Conservation (phyloP, 176 grass and related monocot species). For the Phoenix roebelenii region DNA sequence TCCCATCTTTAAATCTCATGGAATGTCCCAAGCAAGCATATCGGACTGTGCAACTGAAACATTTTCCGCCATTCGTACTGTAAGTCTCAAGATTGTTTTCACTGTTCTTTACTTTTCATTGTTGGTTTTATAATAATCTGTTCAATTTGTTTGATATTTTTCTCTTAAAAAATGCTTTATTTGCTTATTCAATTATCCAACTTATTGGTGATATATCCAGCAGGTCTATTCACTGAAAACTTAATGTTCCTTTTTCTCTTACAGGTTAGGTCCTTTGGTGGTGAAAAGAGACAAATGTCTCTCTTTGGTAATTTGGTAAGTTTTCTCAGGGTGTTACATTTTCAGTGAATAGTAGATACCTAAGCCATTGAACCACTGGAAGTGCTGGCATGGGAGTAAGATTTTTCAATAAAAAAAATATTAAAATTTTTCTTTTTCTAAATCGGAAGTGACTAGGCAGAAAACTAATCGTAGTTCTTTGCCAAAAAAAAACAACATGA, state of each 20-base stretch:
- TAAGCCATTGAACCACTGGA: too few relatives aligned
- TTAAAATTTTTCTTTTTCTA: too few relatives aligned
- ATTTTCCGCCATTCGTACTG: slow-evolving; percentile 91
- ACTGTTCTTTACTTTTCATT: not conserved
- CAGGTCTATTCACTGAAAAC: too few relatives aligned
- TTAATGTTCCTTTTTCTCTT: slow-evolving; percentile 8
- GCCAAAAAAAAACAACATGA: too few relatives aligned
- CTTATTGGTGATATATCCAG: too few relatives aligned
- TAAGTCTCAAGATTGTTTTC: slow-evolving; percentile 28
- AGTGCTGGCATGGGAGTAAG: too few relatives aligned
- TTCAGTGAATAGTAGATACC: too few relatives aligned
- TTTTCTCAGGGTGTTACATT: not conserved
- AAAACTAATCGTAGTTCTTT: too few relatives aligned
- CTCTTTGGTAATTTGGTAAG: slow-evolving; percentile 75
- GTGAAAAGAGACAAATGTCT: slow-evolving; percentile 89
- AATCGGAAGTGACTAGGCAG: too few relatives aligned
- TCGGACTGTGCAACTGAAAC: slow-evolving; percentile 88
- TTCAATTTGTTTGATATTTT: not conserved
- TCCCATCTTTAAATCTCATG: slow-evolving; percentile 80
- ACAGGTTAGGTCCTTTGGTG: slow-evolving; percentile 88
- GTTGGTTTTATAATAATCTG: not conserved
- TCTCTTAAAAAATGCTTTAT: slow-evolving; percentile 12
- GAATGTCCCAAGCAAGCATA: slow-evolving; percentile 77
- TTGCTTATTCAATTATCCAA: not conserved
- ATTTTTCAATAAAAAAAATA: too few relatives aligned